Evolutionary conservation across 805 yeast species (phyloP), one percentile per base, ranked within the genome.

Genomic region (Kurtzmaniella fragi): DNA sequence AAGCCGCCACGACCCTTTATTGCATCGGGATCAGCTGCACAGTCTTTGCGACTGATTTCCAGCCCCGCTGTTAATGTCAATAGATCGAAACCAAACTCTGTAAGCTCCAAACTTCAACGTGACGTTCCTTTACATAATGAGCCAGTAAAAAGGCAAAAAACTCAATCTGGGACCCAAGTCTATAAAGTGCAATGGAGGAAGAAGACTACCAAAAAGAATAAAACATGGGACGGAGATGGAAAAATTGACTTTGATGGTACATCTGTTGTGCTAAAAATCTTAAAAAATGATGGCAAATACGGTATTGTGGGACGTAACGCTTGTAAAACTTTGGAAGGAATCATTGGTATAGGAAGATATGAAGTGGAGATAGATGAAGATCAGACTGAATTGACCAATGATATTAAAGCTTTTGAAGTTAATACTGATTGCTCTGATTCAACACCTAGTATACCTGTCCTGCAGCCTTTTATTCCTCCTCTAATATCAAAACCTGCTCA

Each of bases 171-270:
- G 16, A 29, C 25, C 34, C 36, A 33, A 27, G 16, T 31, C 27
- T 64, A 52, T 46, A 45, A 53, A 17, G 77, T 79, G 5, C 72
- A 85, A 47, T 84, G 82, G 73, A 66, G 99, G 27, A 88, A 87
- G 56, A 70, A 71, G 31, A 68, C 91, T 0, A 70, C 64, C 26
- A 87, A 84, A 61, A 88, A 91, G 67, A 80, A 89, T 57, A 90
- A 90, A 56, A 80, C 88, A 0, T 93, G 99, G 99, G 95, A 87
- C 40, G 95, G 95, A 2, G 98, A 93, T 62, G 98, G 96, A 0
- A 59, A 63, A 27, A 62, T 83, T 12, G 49, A 61, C 0, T 54
- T 71, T 2, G 52, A 59, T n/a, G 44, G 49, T 1, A 40, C 50
- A 2, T 51, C 56, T 0, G 34, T 61, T 0, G 49, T 58, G 11